Evolutionary conservation across 768 basidiomycete genomes (phyloP), one percentile per base, ranked within the genome.

Genomic region (Trametes maxima): DNA sequence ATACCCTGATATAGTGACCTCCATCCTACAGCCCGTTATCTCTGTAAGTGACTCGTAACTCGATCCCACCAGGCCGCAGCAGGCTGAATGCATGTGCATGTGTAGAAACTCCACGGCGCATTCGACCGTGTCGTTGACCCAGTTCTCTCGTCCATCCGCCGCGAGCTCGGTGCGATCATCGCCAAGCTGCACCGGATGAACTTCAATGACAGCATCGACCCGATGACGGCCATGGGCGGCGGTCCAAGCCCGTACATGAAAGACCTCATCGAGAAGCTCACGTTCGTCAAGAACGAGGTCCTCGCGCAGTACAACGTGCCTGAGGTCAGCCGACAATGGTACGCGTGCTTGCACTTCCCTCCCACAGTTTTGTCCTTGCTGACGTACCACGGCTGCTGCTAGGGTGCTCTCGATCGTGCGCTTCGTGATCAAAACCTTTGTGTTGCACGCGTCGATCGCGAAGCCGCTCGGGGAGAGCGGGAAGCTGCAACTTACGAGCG

Each of bases 401-500:
- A 74, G 73, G 69, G 56, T 67, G 16, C 36, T 67, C 37, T 59
- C 80, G 6, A 85, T 97, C 37, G 89, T 89, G 54, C 86, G 87
- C 65, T 89, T 89, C 71, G 85, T 90, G 37, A 88, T 98, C 48
- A 83, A 84, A 64, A 90, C 86, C 2, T 99, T 98, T 74, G 86
- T 99, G 11, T 74, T 98, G 39, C 95, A 99, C 68, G 88, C 91
- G n/a, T 96, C 94, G 24, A 94, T 98, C 58, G 92, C 89, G 10
- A 86, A 87, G 67, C 95, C 95, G 0, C 80, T 98, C 5, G 90
- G 94, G 5, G 97, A 99, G 77, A 83, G 84, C 59, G 95, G 95
- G 14, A 98, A 97, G 72, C 83, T 99, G 24, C 95, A 96, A 75
- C 80, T 98, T 64, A 93, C 94, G 59, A 91, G 87, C 48, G 96